phyloP scores from a whole-genome alignment of 441 rosid species.

The Populus hybrid region DNA sequence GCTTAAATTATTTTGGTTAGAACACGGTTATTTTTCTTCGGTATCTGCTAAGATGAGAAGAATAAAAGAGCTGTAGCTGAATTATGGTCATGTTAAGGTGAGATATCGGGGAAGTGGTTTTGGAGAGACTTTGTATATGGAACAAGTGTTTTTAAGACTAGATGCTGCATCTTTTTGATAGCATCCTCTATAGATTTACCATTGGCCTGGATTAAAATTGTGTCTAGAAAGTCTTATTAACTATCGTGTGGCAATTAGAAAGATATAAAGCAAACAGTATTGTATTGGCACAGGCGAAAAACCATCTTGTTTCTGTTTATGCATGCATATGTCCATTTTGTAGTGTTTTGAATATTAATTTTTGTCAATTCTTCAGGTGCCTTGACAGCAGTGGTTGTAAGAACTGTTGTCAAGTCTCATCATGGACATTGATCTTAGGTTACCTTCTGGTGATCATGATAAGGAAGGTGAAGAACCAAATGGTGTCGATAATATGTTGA shows the following conservation, averaged over 20 bases:
- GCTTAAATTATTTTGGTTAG: neutral
- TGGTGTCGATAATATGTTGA: conserved; percentile 49
- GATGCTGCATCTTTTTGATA: neutral
- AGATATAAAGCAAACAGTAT: neutral
- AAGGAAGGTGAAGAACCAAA: conserved; percentile 53
- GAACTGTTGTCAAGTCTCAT: conserved; percentile 2
- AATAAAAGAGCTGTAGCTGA: neutral
- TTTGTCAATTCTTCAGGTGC: conserved; percentile 25
- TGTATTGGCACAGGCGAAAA: neutral
- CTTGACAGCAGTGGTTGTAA: conserved; percentile 6
- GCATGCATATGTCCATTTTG: neutral
- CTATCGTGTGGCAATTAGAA: neutral
- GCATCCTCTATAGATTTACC: neutral
- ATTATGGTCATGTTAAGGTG: neutral
- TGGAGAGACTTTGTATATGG: neutral
- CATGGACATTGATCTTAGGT: conserved; percentile 83
- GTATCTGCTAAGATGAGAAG: neutral
- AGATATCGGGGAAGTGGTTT: neutral
- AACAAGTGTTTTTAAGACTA: neutral
- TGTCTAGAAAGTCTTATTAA: neutral
- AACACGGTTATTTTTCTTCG: neutral
- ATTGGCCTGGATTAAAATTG: neutral
- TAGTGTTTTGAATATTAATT: neutral
- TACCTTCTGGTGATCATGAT: conserved; percentile 79
- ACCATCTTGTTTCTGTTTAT: neutral